Evolutionary conservation across 192 early-diverging fungal species (phyloP).

Genomic region (Geranomyces variabilis): DNA sequence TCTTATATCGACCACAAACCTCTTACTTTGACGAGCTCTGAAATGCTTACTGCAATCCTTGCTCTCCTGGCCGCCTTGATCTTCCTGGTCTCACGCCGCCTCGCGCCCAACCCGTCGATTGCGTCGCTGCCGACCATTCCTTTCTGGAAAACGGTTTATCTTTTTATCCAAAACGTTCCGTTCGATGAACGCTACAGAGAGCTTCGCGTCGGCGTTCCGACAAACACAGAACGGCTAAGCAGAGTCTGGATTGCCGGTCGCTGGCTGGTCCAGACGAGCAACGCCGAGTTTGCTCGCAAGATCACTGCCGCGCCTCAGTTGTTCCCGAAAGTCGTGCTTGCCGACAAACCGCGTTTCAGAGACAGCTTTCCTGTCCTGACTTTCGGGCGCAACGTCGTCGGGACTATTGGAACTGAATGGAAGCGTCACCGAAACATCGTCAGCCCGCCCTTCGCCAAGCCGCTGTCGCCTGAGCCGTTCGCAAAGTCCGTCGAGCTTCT

Average conservation of each 20-base stretch:
- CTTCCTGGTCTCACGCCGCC: neutral
- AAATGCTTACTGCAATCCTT: too few species aligned
- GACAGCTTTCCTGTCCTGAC: neutral
- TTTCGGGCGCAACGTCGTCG: neutral
- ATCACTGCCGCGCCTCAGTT: neutral
- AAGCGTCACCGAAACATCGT: neutral
- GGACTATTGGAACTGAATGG: neutral
- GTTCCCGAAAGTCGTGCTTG: slow-evolving; percentile 6
- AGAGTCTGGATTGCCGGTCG: neutral
- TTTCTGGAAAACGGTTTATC: neutral
- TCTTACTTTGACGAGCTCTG: too few species aligned
- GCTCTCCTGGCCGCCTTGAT: neutral
- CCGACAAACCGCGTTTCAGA: neutral
- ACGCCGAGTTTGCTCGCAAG: neutral
- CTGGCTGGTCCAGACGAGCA: neutral
- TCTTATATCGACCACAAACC: too few species aligned
- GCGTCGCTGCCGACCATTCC: neutral
- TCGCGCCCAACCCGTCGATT: neutral
- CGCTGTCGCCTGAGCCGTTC: neutral
- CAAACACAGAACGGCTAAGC: neutral
- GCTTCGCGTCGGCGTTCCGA: neutral
- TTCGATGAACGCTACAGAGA: neutral
- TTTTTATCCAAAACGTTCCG: neutral
- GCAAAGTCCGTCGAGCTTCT: neutral
- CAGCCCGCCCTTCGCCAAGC: neutral